These are phyloP conservation scores for Collybia sordida DNA, from an alignment of 768 basidiomycete genomes.

Conservation along the genomic window DNA sequence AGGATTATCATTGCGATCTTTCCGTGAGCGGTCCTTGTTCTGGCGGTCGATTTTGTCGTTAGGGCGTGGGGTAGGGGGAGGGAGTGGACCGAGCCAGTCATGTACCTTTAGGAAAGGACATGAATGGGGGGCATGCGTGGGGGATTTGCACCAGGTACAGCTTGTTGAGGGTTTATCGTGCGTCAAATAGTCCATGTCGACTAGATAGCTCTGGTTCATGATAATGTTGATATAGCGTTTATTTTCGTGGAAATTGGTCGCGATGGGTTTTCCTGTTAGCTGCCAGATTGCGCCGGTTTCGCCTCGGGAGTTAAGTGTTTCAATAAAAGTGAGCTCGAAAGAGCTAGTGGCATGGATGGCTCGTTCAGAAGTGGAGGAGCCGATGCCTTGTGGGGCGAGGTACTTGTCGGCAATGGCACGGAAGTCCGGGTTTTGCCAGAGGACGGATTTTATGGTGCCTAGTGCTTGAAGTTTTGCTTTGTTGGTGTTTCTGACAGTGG, in stretches of 20 bases:
- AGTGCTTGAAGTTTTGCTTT: background rate
- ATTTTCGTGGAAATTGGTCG: background rate
- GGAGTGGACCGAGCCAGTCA: constrained; percentile 2
- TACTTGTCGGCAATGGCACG: background rate
- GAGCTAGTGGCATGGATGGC: background rate
- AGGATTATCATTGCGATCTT: no score
- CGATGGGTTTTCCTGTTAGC: constrained; percentile 2
- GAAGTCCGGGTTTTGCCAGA: constrained; percentile 3
- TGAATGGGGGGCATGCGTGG: constrained; percentile 2
- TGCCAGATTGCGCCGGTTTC: constrained; percentile 4
- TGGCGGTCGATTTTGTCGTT: no score
- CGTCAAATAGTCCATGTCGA: background rate
- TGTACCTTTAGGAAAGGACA: constrained; percentile 6
- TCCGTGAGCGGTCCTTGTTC: no score
- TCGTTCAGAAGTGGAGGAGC: background rate
- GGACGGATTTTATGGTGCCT: background rate
- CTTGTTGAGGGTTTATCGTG: background rate
- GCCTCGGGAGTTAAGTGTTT: background rate
- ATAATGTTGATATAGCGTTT: background rate
- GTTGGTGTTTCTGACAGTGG: background rate
- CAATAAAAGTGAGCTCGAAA: constrained; percentile 4
- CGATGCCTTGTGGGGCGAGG: background rate
- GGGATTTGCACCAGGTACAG: constrained; percentile 7
- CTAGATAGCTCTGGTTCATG: background rate
- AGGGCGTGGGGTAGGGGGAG: background rate